Base-by-base conservation (phyloP, 305 asterid genomes). In the Petunia hybrid region DNA sequence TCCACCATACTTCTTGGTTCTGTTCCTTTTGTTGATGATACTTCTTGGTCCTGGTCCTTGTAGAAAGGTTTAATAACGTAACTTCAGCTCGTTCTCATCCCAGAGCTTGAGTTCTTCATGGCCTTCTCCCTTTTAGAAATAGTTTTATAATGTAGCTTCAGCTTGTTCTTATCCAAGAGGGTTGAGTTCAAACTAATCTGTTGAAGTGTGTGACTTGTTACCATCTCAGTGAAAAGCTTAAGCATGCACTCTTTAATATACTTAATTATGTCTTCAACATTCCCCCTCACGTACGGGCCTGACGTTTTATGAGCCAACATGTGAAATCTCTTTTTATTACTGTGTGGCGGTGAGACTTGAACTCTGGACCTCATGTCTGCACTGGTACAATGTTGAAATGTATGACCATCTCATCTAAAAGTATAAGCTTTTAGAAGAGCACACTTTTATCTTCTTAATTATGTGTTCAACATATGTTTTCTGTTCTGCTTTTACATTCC, bases 401-500 rank as follows among this genome's bases (percentile, higher is more conserved):
- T 22, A 22, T 22, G 31, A 22, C 31, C 31, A 22, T 22, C 31
- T 22, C 31, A 22, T 22, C 31, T 22, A 22, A 22, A 22, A 22
- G 31, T 22, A 22, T 22, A 22, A 22, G 31, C 31, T 22, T 22
- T 22, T 22, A 22, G 31, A 22, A 22, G 31, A 22, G 31, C 31
- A 22, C 31, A 22, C 31, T 22, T 22, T 22, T 22, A 22, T 70
- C n/a, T 51, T 81, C 81, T n/a, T 64, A 22, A 22, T 22, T 22
- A 22, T 22, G 31, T 22, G 31, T 22, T 22, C 31, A 22, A 22
- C 31, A 22, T 48, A 42, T 83, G 64, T 76, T 63, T 41, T 79
- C 10, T 10, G 41, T 68, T 64, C 59, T 78, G 73, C 46, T 81
- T 87, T 82, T 61, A 53, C 64, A n/a, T 35, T 69, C 45, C 75